Evolutionary conservation across 208 protist genomes (phyloP).

Genomic region (Leishmania guyanensis): DNA sequence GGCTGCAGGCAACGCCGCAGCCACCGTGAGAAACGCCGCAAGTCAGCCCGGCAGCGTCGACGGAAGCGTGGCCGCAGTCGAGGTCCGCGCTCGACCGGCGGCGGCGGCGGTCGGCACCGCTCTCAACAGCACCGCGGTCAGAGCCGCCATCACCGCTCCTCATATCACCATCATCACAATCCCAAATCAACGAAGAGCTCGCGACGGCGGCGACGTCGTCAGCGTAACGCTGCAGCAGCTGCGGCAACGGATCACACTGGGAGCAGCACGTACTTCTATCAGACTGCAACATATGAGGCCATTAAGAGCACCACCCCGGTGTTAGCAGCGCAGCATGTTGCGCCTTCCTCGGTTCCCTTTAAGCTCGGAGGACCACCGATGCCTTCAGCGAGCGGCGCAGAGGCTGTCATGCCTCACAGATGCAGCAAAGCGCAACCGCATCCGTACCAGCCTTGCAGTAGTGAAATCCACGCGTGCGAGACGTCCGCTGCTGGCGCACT

Average conservation of each 20-base stretch:
- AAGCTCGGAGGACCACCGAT: slow-evolving; percentile 5
- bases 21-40: slow-evolving; percentile 32
- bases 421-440: not conserved
- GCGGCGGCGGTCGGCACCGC: slow-evolving; percentile 31
- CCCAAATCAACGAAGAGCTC: slow-evolving; percentile 49
- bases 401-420: not conserved
- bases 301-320: slow-evolving; percentile 56
- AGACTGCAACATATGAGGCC: slow-evolving; percentile 71
- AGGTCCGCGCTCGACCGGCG: slow-evolving; percentile 30
- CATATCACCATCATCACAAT: slow-evolving; percentile 32
- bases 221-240: slow-evolving; percentile 32
- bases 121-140: slow-evolving; percentile 33
- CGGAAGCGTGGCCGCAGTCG: slow-evolving; percentile 31
- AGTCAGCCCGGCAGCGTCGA: slow-evolving; percentile 32
- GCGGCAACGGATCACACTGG: slow-evolving; percentile 1
- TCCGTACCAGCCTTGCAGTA: not conserved
- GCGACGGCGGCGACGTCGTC: slow-evolving; percentile 42
- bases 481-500: not conserved
- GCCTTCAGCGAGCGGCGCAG: not conserved
- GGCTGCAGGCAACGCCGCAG: slow-evolving; percentile 29
- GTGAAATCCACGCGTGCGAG: not conserved
- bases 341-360: slow-evolving; percentile 22
- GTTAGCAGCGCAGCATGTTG: slow-evolving; percentile 35
- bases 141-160: slow-evolving; percentile 24
- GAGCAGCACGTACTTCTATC: slow-evolving; percentile 28